phyloP scores from a whole-genome alignment of 2,329 filamentous ascomycete genomes.

The Botrytis aclada region DNA sequence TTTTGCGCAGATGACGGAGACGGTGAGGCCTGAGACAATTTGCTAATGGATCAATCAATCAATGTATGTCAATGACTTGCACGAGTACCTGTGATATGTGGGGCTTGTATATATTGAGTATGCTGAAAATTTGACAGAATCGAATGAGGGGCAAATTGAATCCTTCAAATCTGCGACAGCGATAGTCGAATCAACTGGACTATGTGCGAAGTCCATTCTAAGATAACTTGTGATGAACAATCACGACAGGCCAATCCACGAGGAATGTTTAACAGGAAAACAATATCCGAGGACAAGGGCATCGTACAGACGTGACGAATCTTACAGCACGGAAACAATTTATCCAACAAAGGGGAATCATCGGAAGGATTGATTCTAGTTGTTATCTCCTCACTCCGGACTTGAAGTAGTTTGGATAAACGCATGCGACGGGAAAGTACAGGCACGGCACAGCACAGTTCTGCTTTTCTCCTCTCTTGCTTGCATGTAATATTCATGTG shows the following conservation, averaged over 20 bases:
- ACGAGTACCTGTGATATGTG: not conserved
- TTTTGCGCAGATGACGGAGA: constrained; percentile 8
- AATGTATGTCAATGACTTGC: constrained; percentile 3
- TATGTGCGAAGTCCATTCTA: not conserved
- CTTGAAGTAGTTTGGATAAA: constrained; percentile 9
- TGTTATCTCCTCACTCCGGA: not conserved
- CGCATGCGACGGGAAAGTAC: constrained; percentile 17
- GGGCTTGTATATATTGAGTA: not conserved
- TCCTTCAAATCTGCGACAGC: constrained; percentile 1
- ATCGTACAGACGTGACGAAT: not conserved
- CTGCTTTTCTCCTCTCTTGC: constrained; percentile 9
- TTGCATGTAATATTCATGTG: constrained; percentile 8
- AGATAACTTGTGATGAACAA: not conserved
- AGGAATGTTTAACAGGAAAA: not conserved
- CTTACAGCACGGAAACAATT: constrained; percentile 1
- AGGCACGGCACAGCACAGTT: constrained; percentile 13
- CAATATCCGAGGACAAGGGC: not conserved
- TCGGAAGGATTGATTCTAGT: not conserved
- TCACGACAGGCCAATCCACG: not conserved
- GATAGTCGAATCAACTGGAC: constrained; percentile 4
- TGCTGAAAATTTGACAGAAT: not conserved
- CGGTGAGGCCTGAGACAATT: constrained; percentile 7
- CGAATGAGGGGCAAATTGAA: constrained; percentile 13
- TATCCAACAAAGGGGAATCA: not conserved
- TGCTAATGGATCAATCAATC: constrained; percentile 1